A percentile compares a stretch with the other conserved stretches of the same genome.
These are phyloP conservation scores for Nelumbo lutea DNA, from an alignment of 164 flowering plant species.

Conservation along the genomic window DNA sequence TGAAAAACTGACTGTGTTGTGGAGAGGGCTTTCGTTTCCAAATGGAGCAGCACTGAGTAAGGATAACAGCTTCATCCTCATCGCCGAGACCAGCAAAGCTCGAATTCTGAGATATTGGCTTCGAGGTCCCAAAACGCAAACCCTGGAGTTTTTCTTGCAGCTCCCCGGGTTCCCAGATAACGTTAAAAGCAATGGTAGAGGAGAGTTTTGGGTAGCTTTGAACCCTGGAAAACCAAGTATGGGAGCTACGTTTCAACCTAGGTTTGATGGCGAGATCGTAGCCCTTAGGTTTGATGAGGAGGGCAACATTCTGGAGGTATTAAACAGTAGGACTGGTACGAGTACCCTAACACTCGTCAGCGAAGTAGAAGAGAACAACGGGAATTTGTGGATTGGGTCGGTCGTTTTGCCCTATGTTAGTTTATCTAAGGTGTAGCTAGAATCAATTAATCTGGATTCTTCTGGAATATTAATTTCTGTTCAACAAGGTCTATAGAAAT, in stretches of 20 bases:
- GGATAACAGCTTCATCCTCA: conserved; percentile 27
- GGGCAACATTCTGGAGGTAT: conserved; percentile 26
- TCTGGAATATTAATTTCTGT: too few relatives aligned
- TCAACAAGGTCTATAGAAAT: too few relatives aligned
- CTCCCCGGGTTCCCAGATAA: conserved; percentile 29
- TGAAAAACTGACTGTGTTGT: conserved; percentile 21
- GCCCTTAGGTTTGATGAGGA: conserved; percentile 33
- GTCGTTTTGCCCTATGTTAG: conserved; percentile 27
- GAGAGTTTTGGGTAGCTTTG: conserved; percentile 25
- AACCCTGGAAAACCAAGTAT: background rate
- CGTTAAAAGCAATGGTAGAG: conserved; percentile 18
- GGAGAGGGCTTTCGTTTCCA: conserved; percentile 21
- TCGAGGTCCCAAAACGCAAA: conserved; percentile 15
- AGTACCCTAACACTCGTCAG: conserved; percentile 19
- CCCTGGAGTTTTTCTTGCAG: conserved; percentile 6
- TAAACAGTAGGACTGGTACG: conserved; percentile 16
- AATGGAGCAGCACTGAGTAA: conserved; percentile 44
- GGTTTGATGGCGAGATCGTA: background rate
- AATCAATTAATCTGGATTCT: background rate
- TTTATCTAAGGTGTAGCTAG: background rate
- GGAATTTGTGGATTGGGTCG: conserved; percentile 56
- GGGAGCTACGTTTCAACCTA: background rate
- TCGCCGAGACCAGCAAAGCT: conserved; percentile 28
- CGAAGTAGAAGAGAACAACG: conserved; percentile 48
- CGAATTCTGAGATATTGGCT: conserved; percentile 12